Conservation (phyloP, 495 filamentous ascomycete species). For the Halenospora varia region DNA sequence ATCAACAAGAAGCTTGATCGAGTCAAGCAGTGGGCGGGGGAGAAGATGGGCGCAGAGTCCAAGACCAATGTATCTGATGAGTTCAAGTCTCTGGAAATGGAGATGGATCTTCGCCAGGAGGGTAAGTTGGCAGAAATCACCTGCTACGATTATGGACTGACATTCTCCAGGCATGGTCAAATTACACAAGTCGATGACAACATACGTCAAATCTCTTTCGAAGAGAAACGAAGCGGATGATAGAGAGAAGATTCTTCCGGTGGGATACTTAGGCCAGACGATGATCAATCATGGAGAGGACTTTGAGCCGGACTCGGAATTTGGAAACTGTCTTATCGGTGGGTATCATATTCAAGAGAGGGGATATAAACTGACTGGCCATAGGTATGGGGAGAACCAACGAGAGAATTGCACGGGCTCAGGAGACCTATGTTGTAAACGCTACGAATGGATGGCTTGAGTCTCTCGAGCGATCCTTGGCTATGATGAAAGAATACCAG, state of each 20-base stretch:
- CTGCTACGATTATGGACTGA: constrained; percentile 6
- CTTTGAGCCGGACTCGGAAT: constrained; percentile 87
- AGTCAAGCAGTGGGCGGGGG: constrained; percentile 97
- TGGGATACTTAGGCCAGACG: constrained; percentile 75
- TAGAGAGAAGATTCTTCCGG: constrained; percentile 70
- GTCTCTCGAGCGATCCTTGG: constrained; percentile 79
- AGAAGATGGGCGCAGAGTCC: constrained; percentile 91
- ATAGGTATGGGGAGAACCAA: constrained; percentile 77
- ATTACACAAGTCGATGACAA: constrained; percentile 82
- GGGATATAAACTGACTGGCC: constrained; percentile 8
- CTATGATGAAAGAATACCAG: constrained; percentile 98
- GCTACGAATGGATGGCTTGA: constrained; percentile 90
- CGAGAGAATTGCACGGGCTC: constrained; percentile 80
- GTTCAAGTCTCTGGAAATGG: constrained; percentile 87
- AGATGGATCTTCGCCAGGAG: constrained; percentile 89
- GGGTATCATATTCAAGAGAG: constrained; percentile 26
- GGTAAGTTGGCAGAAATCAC: constrained; percentile 47
- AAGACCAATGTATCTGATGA: constrained; percentile 88
- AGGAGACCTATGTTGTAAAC: constrained; percentile 78
- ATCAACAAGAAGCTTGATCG: constrained; percentile 95
- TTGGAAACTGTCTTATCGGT: constrained; percentile 84
- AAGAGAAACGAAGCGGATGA: constrained; percentile 82
- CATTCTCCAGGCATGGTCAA: constrained; percentile 73
- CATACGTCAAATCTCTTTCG: constrained; percentile 87
- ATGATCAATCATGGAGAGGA: constrained; percentile 95